Percentiles rank a stretch among this genome's conserved stretches.
phyloP scores from a whole-genome alignment of 345 rosid species.

The Atalantia buxifolia region DNA sequence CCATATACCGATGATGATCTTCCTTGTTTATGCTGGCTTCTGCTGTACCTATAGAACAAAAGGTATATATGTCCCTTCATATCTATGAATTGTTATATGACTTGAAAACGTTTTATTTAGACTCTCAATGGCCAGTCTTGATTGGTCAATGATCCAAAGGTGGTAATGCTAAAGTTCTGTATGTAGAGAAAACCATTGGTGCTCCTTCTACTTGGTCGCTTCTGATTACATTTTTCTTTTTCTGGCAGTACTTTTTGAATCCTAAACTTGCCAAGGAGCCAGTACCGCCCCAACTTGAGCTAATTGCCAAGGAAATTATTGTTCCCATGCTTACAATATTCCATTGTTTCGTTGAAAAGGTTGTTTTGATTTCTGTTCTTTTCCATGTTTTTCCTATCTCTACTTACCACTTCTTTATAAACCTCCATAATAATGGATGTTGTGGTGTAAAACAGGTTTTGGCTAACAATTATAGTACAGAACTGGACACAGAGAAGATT shows the following conservation, averaged over 20 bases:
- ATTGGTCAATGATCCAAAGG: slow-evolving; percentile 1
- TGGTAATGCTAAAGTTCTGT: background rate
- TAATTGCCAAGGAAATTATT: slow-evolving; percentile 60
- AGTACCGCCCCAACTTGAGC: slow-evolving; percentile 74
- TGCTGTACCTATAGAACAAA: background rate
- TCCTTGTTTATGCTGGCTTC: background rate
- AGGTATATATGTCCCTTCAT: background rate
- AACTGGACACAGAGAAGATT: slow-evolving; percentile 53
- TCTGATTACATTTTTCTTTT: slow-evolving; percentile 14
- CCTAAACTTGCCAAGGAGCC: slow-evolving; percentile 84
- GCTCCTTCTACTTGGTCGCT: background rate
- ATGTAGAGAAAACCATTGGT: background rate
- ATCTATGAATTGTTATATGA: background rate
- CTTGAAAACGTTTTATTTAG: background rate
- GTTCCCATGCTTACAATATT: slow-evolving; percentile 60
- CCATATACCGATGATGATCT: background rate
- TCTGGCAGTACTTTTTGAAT: slow-evolving; percentile 68
- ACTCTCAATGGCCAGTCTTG: background rate
- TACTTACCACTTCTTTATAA: background rate
- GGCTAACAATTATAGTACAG: slow-evolving; percentile 27
- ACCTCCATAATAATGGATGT: slow-evolving; percentile 20
- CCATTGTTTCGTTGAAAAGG: slow-evolving; percentile 63
- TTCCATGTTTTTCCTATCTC: background rate
- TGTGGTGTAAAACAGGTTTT: slow-evolving; percentile 51
- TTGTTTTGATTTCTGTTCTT: slow-evolving; percentile 23